Evolutionary conservation across 2,329 filamentous ascomycete species (phyloP).

Genomic region (Penicillium sp.): DNA sequence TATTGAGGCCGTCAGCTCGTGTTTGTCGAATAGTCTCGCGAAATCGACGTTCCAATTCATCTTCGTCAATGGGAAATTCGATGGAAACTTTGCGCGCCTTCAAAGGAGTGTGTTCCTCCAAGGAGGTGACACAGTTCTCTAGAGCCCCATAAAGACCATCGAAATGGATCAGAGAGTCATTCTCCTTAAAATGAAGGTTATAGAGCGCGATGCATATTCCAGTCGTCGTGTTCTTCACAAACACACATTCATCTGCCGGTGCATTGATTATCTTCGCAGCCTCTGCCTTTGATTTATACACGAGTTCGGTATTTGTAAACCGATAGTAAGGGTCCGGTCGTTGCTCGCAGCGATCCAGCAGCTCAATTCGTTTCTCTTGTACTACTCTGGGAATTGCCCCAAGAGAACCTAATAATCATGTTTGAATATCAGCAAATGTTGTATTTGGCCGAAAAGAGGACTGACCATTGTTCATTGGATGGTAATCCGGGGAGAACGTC

Average conservation of each 20-base stretch:
- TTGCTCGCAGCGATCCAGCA: slow-evolving; percentile 67
- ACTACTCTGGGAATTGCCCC: slow-evolving; percentile 70
- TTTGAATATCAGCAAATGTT: background rate
- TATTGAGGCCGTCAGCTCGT: slow-evolving; percentile 59
- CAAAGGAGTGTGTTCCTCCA: slow-evolving; percentile 66
- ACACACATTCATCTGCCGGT: slow-evolving; percentile 66
- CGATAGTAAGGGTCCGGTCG: slow-evolving; percentile 75
- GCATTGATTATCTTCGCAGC: slow-evolving; percentile 68
- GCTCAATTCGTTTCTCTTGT: slow-evolving; percentile 59
- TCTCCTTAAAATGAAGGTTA: slow-evolving; percentile 65
- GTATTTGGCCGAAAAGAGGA: background rate
- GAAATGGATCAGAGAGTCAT: slow-evolving; percentile 77
- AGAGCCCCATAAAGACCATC: slow-evolving; percentile 76
- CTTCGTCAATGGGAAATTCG: slow-evolving; percentile 68
- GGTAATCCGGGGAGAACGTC: slow-evolving; percentile 64
- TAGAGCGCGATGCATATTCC: slow-evolving; percentile 72
- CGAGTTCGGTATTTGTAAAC: slow-evolving; percentile 61
- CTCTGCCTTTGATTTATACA: slow-evolving; percentile 65
- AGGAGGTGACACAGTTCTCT: slow-evolving; percentile 69
- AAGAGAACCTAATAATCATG: slow-evolving; percentile 60
- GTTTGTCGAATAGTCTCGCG: slow-evolving; percentile 56
- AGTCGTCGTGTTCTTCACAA: slow-evolving; percentile 78
- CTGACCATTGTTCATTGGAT: slow-evolving; percentile 76
- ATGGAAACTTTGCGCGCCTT: slow-evolving; percentile 58
- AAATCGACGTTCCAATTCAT: slow-evolving; percentile 63